phyloP scores from a whole-genome alignment of 108 stramenopile genomes.

The Nitzschia inconspicua region DNA sequence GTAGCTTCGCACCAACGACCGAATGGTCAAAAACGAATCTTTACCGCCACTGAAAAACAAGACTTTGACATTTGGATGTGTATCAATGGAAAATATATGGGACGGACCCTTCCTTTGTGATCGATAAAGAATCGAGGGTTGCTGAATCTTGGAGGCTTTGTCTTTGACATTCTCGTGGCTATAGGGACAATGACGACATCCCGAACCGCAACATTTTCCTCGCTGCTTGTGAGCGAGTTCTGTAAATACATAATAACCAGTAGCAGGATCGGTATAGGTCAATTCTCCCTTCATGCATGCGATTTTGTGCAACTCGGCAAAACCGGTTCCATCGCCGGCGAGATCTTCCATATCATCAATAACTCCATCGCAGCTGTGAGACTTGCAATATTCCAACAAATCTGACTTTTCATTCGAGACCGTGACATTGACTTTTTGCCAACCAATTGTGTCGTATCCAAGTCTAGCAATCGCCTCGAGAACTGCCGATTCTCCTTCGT shows the following conservation, averaged over 20 bases:
- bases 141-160: conserved; percentile 55
- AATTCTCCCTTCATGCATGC: conserved; percentile 46
- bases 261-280: conserved; percentile 78
- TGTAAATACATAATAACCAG: conserved; percentile 89
- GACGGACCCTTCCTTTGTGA: neutral
- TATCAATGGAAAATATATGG: conserved; percentile 13
- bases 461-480: conserved; percentile 40
- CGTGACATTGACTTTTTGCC: conserved; percentile 14
- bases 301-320: conserved; percentile 46
- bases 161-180: conserved; percentile 75
- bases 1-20: conserved; percentile 52
- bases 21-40: conserved; percentile 86
- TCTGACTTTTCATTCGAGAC: neutral
- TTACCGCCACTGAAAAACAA: conserved; percentile 91
- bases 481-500: conserved; percentile 38
- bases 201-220: conserved; percentile 91
- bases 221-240: conserved; percentile 74
- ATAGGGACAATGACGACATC: conserved; percentile 93
- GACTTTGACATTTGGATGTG: conserved; percentile 41
- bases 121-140: conserved; percentile 69
- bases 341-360: conserved; percentile 33
- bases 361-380: too few relatives aligned
- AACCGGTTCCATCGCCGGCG: conserved; percentile 13
- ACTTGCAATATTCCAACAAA: neutral
- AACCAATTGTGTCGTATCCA: conserved; percentile 14